A percentile compares a stretch with the other conserved stretches of the same genome.
Conservation (phyloP, 352 stramenopile genomes). For the Peronospora tabacina region DNA sequence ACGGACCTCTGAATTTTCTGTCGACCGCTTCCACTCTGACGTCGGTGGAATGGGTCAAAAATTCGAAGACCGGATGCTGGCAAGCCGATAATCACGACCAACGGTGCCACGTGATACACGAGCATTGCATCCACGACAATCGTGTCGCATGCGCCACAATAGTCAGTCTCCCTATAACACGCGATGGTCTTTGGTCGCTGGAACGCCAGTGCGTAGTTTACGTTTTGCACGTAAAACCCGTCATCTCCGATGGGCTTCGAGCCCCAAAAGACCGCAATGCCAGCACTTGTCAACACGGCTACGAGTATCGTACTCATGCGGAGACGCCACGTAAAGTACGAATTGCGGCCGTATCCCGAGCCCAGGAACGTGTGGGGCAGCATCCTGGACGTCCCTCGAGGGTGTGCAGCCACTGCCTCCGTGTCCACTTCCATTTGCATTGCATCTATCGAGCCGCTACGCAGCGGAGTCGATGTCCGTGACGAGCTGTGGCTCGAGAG, state of each 20-base stretch:
- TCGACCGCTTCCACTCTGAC: slow-evolving; percentile 20
- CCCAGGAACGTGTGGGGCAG: slow-evolving; percentile 42
- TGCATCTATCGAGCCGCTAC: slow-evolving; percentile 21
- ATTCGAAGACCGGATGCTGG: slow-evolving; percentile 48
- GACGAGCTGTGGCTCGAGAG: slow-evolving; percentile 21
- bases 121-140: slow-evolving; percentile 57
- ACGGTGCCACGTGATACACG: slow-evolving; percentile 55
- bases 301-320: slow-evolving; percentile 42
- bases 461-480: slow-evolving; percentile 13
- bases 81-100: slow-evolving; percentile 56
- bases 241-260: slow-evolving; percentile 30
- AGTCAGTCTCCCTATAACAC: slow-evolving; percentile 19
- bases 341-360: slow-evolving; percentile 53
- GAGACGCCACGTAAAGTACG: slow-evolving; percentile 72
- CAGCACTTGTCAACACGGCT: slow-evolving; percentile 29
- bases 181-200: slow-evolving; percentile 25
- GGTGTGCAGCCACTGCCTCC: slow-evolving; percentile 4
- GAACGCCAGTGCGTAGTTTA: slow-evolving; percentile 39
- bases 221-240: slow-evolving; percentile 41
- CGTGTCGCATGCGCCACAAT: slow-evolving; percentile 53
- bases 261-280: slow-evolving; percentile 44
- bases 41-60: slow-evolving; percentile 67
- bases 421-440: slow-evolving; percentile 21
- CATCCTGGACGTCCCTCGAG: slow-evolving; percentile 29
- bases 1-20: slow-evolving; percentile 67